phyloP scores from a whole-genome alignment of 257 asterid species.

The Scutellaria barbata region DNA sequence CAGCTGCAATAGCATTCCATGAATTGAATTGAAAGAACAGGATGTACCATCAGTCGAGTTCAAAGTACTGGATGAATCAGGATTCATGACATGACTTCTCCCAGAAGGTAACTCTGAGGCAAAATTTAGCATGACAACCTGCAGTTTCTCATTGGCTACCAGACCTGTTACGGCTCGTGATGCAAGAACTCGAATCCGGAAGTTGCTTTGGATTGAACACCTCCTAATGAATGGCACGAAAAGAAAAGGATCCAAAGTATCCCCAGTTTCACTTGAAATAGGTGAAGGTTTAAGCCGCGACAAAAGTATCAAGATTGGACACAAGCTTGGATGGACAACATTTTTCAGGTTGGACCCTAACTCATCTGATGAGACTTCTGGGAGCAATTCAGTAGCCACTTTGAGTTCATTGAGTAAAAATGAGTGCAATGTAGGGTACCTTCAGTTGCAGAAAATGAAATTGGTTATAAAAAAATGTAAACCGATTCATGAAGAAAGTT shows the following conservation, averaged over 20 bases:
- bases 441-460: slow-evolving; percentile 37
- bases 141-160: slow-evolving; percentile 82
- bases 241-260: slow-evolving; percentile 75
- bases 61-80: slow-evolving; percentile 36
- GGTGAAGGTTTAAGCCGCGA: slow-evolving; percentile 93
- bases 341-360: slow-evolving; percentile 65
- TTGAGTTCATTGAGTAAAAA: slow-evolving; percentile 77
- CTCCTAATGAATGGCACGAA: slow-evolving; percentile 88
- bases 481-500: slow-evolving; percentile 13
- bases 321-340: slow-evolving; percentile 89
- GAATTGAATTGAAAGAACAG: slow-evolving; percentile 71
- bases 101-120: slow-evolving; percentile 73
- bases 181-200: slow-evolving; percentile 85
- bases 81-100: slow-evolving; percentile 26
- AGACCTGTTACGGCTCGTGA: slow-evolving; percentile 85
- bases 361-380: slow-evolving; percentile 57
- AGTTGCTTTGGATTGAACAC: slow-evolving; percentile 84
- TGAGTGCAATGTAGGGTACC: slow-evolving; percentile 90
- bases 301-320: slow-evolving; percentile 85
- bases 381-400: slow-evolving; percentile 77
- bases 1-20: slow-evolving; percentile 87
- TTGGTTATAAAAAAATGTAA: slow-evolving; percentile 4
- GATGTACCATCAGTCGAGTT: slow-evolving; percentile 32
- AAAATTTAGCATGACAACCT: slow-evolving; percentile 59
- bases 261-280: slow-evolving; percentile 77